Evolutionary conservation across 768 basidiomycete species (phyloP).

Genomic region (Phallus indusiatus): DNA sequence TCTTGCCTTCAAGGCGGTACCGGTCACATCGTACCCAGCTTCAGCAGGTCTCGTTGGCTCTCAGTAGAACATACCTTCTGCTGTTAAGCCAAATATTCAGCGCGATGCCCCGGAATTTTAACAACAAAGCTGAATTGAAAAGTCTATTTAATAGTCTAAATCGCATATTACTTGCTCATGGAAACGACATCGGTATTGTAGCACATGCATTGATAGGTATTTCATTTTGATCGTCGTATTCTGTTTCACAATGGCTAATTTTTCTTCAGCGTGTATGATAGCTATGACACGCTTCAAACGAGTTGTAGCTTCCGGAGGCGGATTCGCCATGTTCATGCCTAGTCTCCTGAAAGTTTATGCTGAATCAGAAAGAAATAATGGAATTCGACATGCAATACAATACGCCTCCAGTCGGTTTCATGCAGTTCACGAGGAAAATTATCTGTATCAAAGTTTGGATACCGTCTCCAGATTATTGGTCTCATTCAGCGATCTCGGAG

Average conservation of each 20-base stretch:
- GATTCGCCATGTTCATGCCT: constrained; percentile 70
- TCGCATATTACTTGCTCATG: constrained; percentile 55
- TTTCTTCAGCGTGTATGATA: constrained; percentile 49
- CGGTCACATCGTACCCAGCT: background rate
- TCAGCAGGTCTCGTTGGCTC: constrained; percentile 36
- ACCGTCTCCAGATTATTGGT: constrained; percentile 46
- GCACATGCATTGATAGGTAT: constrained; percentile 62
- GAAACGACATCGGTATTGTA: constrained; percentile 70
- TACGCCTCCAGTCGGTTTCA: constrained; percentile 66
- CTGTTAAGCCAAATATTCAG: constrained; percentile 63
- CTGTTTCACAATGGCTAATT: constrained; percentile 1
- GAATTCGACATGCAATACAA: constrained; percentile 59
- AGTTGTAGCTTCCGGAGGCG: constrained; percentile 62
- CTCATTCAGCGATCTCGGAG: constrained; percentile 30
- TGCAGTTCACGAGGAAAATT: constrained; percentile 60
- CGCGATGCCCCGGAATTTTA: constrained; percentile 61
- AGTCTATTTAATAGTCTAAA: constrained; percentile 63
- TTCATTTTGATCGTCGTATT: constrained; percentile 14
- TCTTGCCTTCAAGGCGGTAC: constrained; percentile 28
- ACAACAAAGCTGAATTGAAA: constrained; percentile 57
- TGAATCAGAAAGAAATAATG: constrained; percentile 44
- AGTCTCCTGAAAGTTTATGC: constrained; percentile 60
- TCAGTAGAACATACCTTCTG: constrained; percentile 61
- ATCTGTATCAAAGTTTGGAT: constrained; percentile 67
- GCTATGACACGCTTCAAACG: constrained; percentile 70